These are phyloP conservation scores for Protostelium mycophagum DNA, from an alignment of 78 protist genomes.

Conservation along the genomic window DNA sequence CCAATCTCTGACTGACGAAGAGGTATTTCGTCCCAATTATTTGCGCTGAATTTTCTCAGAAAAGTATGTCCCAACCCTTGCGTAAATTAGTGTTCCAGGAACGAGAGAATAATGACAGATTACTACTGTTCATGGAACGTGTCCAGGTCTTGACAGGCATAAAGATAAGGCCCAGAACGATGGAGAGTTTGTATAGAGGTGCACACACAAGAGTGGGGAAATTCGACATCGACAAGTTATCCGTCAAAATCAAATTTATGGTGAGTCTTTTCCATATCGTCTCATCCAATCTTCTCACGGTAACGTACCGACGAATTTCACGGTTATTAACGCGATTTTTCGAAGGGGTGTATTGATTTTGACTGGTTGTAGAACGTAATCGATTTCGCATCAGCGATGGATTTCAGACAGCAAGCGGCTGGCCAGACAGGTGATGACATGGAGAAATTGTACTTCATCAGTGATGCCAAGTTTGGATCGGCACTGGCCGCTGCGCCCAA, in stretches of 20 bases:
- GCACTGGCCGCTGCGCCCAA: background rate
- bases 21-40: background rate
- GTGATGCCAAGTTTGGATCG: background rate
- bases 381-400: background rate
- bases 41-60: no score
- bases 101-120: no score
- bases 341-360: background rate
- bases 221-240: background rate
- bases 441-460: background rate
- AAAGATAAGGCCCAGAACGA: no score
- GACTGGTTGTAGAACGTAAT: background rate
- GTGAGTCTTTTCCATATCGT: no score
- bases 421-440: background rate
- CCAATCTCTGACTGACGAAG: background rate
- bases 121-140: background rate
- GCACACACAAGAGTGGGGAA: background rate
- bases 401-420: background rate
- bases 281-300: no score
- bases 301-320: no score
- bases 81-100: no score
- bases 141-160: background rate
- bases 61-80: no score
- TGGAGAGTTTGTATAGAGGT: no score
- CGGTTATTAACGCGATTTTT: no score
- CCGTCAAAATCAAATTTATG: background rate